Percentiles rank a stretch among this genome's conserved stretches.
phyloP scores from a whole-genome alignment of 495 filamentous ascomycete genomes.

The Penicillium diatomitis region DNA sequence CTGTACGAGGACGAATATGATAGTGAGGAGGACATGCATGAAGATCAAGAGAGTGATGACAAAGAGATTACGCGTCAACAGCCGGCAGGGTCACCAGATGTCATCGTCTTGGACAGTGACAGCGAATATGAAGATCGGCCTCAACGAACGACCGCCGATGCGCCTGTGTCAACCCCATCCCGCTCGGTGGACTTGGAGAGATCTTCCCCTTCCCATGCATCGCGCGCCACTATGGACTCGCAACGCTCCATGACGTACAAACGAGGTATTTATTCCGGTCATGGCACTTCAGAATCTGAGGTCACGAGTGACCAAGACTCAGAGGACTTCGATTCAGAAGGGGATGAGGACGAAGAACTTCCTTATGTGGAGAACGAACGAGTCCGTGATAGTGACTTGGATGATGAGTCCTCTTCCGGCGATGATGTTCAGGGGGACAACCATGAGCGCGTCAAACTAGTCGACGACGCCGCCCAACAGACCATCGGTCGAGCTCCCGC shows the following conservation, averaged over 20 bases:
- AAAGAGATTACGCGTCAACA: neutral
- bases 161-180: neutral
- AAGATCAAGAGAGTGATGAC: slow-evolving; percentile 1
- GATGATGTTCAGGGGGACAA: slow-evolving; percentile 2
- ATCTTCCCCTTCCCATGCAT: too few species aligned
- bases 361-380: slow-evolving; percentile 2
- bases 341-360: neutral
- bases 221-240: neutral
- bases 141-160: neutral
- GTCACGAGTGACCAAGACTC: slow-evolving; percentile 1
- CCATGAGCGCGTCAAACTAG: neutral
- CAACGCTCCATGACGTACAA: neutral
- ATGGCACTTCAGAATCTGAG: slow-evolving; percentile 1
- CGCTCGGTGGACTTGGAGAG: neutral
- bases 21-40: neutral
- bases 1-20: slow-evolving; percentile 15
- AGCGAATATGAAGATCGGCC: slow-evolving; percentile 30
- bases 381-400: slow-evolving; percentile 11
- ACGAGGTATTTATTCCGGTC: neutral
- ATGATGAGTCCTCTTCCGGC: slow-evolving; percentile 13
- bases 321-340: neutral
- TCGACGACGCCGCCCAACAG: too few species aligned
- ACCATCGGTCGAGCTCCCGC: too few species aligned
- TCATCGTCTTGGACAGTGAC: slow-evolving; percentile 37
- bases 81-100: slow-evolving; percentile 18